Evolutionary conservation across 495 filamentous ascomycete genomes (phyloP).

Genomic region (Podospora fimiseda): DNA sequence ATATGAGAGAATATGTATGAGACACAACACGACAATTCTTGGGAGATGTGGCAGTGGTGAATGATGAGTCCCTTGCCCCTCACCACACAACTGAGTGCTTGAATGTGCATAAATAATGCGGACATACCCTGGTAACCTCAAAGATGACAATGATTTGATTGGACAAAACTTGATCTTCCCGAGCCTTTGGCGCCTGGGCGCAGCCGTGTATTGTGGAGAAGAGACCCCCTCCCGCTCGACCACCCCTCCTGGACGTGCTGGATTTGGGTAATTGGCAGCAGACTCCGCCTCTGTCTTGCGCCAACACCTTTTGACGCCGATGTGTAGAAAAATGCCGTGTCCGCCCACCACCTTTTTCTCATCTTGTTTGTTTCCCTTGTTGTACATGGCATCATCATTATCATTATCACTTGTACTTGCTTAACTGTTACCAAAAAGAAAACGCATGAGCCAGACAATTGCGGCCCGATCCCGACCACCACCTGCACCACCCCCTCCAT

Average conservation of each 20-base stretch:
- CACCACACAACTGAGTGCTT: too few species aligned
- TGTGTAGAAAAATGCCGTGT: not conserved
- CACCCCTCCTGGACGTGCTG: not conserved
- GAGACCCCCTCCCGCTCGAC: not conserved
- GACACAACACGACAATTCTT: too few species aligned
- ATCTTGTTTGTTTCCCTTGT: too few species aligned
- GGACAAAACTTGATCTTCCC: not conserved
- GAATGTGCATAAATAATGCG: too few species aligned
- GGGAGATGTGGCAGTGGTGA: not conserved
- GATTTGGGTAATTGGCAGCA: not conserved
- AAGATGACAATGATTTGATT: not conserved
- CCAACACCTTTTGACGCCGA: constrained; percentile 6
- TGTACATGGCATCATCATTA: too few species aligned
- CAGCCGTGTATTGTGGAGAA: constrained; percentile 7
- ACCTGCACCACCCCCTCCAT: too few species aligned
- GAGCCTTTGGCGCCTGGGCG: constrained; percentile 5
- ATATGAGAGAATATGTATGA: too few species aligned
- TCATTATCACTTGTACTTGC: too few species aligned
- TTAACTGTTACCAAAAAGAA: too few species aligned
- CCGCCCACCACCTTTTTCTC: not conserved
- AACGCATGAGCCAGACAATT: constrained; percentile 10
- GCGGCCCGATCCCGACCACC: constrained; percentile 8
- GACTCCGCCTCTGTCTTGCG: constrained; percentile 8
- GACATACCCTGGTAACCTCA: not conserved
- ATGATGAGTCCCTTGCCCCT: not conserved